These are phyloP conservation scores for Carex arenaria DNA, from an alignment of 202 grass and related monocot species.

Conservation along the genomic window DNA sequence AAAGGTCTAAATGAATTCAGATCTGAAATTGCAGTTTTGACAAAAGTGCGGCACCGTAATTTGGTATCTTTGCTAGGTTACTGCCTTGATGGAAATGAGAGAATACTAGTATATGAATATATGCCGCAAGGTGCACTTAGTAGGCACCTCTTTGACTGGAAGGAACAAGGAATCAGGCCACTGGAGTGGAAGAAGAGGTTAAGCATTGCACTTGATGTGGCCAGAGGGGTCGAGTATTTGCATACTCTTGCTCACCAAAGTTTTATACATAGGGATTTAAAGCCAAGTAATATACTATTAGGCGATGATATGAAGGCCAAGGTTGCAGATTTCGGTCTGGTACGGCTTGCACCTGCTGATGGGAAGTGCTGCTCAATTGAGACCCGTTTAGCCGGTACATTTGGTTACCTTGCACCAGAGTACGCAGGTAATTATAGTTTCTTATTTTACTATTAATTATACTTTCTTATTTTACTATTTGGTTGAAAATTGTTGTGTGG, in stretches of 20 bases:
- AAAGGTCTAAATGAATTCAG: constrained; percentile 92
- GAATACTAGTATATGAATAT: constrained; percentile 94
- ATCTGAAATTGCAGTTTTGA: constrained; percentile 86
- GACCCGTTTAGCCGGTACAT: constrained; percentile 84
- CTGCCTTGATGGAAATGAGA: constrained; percentile 86
- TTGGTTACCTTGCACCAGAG: constrained; percentile 95
- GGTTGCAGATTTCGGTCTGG: constrained; percentile 93
- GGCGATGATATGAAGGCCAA: constrained; percentile 98
- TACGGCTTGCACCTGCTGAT: constrained; percentile 79
- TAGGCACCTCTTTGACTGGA: constrained; percentile 79
- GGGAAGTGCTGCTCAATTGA: constrained; percentile 81
- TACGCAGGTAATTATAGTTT: constrained; percentile 80
- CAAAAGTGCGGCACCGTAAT: constrained; percentile 87
- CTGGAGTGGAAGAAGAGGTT: constrained; percentile 94
- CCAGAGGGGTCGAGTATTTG: constrained; percentile 91
- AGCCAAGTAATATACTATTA: constrained; percentile 93
- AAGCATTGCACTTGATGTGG: constrained; percentile 86
- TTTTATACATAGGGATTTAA: constrained; percentile 96
- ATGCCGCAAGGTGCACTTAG: constrained; percentile 91
- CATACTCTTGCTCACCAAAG: constrained; percentile 89
- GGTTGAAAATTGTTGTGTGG: background rate
- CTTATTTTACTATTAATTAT: constrained; percentile 35
- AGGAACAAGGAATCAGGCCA: constrained; percentile 43
- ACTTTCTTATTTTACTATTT: constrained; percentile 22
- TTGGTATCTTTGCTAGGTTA: constrained; percentile 90